Percentiles rank a stretch among this genome's conserved stretches.
These are phyloP conservation scores for Dendryphion nanum DNA, from an alignment of 2,329 filamentous ascomycete genomes.

Conservation along the genomic window DNA sequence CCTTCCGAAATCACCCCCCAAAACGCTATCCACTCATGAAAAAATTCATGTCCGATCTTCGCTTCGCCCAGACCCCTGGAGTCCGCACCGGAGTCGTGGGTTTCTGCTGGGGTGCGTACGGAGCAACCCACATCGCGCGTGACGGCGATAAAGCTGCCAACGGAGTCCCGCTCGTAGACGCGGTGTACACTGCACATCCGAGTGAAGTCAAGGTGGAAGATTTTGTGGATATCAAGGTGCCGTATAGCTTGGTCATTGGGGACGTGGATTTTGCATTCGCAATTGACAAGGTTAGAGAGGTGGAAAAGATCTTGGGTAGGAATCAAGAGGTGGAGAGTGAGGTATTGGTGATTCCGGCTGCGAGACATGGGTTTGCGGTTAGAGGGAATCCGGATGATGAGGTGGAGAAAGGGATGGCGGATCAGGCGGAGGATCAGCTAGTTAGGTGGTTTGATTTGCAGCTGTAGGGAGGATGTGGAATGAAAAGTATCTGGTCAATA, in stretches of 20 bases:
- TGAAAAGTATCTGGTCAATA: too few species aligned
- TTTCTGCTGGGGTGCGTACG: conserved; percentile 1
- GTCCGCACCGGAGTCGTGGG: not conserved
- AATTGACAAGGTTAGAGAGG: not conserved
- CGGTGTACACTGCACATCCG: not conserved
- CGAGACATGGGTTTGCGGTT: conserved; percentile 1
- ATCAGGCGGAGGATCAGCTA: not conserved
- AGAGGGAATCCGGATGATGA: not conserved
- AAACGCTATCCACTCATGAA: not conserved
- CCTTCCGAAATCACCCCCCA: not conserved
- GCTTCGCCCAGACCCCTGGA: not conserved
- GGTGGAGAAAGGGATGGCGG: not conserved
- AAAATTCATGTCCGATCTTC: not conserved
- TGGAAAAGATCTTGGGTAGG: not conserved
- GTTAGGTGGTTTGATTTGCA: conserved; percentile 1
- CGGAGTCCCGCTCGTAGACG: not conserved
- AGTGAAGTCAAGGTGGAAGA: not conserved
- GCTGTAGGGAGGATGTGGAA: too few species aligned
- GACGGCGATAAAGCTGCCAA: not conserved
- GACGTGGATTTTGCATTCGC: not conserved
- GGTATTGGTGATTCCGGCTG: not conserved
- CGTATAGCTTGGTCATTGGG: not conserved
- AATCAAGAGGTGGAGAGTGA: not conserved
- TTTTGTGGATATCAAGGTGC: not conserved
- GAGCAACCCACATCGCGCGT: not conserved